Evolutionary conservation across 2,329 filamentous ascomycete genomes (phyloP), one percentile per base, ranked within the genome.

Genomic region (Ceratocystis smalleyi): DNA sequence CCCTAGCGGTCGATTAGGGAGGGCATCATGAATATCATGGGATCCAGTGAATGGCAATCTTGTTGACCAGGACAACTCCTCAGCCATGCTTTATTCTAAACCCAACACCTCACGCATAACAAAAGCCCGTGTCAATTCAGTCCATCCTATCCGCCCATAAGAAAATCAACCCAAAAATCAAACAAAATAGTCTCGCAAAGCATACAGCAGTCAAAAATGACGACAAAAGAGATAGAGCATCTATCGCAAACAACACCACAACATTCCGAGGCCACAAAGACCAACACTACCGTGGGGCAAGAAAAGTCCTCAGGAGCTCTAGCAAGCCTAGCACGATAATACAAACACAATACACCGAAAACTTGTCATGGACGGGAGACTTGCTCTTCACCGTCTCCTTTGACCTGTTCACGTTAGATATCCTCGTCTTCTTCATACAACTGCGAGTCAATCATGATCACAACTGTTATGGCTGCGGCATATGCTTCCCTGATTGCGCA

Each of bases 401-500:
- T 55, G 17, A 7, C 32, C 7, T 35, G 5, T 15, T 17, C 7
- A 30, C 5, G n/a, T 10, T 55, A 65, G 40, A 61, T 66, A 19
- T 54, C 45, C 6, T 65, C 63, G 30, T 66, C 65, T 45, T 64
- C 57, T 49, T 67, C 66, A 45, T 64, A 66, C 17, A 68, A 71
- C 68, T 45, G 78, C 75, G 70, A 79, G 65, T 86, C 81, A 47
- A 85, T 77, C 64, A 90, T 74, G 64, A 91, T 87, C 49, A 89
- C 83, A 49, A 90, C 86, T 59, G 83, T 87, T 63, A 90, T 72
- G 43, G 85, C 85, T 17, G 85, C 86, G 1, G 87, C 87, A 73
- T 88, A 90, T 35, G 87, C 86, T 73, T 89, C 87, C 67, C 87
- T 78, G 66, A 90, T 84, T 8, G 86, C 85, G 72, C 87, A 91